Conservation (phyloP, 306 rosid genomes). For the Dalbergia cultrata region DNA sequence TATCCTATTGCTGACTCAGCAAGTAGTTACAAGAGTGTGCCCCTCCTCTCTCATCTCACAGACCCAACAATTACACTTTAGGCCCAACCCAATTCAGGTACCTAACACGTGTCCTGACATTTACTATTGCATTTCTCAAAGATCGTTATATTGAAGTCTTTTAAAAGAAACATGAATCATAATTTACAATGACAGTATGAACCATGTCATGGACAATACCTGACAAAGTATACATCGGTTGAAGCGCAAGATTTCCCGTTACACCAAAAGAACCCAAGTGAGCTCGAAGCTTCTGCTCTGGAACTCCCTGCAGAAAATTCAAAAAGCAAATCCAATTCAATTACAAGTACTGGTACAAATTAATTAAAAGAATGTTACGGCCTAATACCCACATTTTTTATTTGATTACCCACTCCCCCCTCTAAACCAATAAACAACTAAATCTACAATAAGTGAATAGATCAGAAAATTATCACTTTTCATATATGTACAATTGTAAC, state of each 20-base stretch:
- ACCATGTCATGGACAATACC: slow-evolving; percentile 59
- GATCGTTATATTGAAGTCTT: slow-evolving; percentile 1
- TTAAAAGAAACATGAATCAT: background rate
- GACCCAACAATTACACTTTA: no score
- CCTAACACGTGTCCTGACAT: background rate
- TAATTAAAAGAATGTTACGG: background rate
- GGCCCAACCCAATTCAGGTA: no score
- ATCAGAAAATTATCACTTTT: slow-evolving; percentile 13
- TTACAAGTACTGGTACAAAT: slow-evolving; percentile 34
- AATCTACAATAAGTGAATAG: background rate
- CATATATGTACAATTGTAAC: background rate
- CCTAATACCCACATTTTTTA: slow-evolving; percentile 33
- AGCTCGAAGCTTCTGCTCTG: slow-evolving; percentile 96
- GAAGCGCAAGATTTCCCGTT: slow-evolving; percentile 99
- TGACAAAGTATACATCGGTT: slow-evolving; percentile 98
- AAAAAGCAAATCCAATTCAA: slow-evolving; percentile 31
- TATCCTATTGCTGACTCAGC: no score
- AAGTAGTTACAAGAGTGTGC: no score
- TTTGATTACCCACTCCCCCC: background rate
- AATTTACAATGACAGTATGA: slow-evolving; percentile 3
- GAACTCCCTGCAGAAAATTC: slow-evolving; percentile 82
- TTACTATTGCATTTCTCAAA: background rate
- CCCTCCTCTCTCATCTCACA: no score
- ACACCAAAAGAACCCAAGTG: slow-evolving; percentile 99
- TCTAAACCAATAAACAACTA: background rate